Conservation (phyloP, 768 basidiomycete genomes). For the Naganishia antarctica region DNA sequence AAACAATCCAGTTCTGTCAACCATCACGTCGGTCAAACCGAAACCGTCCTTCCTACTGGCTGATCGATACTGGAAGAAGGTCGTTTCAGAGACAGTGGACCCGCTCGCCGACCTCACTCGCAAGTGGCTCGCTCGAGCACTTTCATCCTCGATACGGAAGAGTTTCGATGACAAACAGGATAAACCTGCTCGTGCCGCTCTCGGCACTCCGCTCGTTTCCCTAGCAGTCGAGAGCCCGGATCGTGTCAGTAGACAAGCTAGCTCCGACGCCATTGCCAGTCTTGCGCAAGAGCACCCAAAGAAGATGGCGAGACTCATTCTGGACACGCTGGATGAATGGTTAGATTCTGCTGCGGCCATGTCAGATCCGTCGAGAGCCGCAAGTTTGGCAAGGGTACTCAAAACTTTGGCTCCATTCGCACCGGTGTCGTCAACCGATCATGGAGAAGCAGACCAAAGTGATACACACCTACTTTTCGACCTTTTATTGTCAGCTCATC, state of each 20-base stretch:
- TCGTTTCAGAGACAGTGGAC: conserved; percentile 19
- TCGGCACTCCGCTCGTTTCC: conserved; percentile 55
- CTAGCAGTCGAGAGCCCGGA: conserved; percentile 61
- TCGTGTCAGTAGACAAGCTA: conserved; percentile 57
- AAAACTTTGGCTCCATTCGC: conserved; percentile 29
- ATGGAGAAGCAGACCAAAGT: too few relatives aligned
- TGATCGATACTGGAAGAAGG: conserved; percentile 53
- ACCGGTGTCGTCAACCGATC: background rate
- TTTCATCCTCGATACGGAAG: background rate
- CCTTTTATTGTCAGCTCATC: conserved; percentile 67
- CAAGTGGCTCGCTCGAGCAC: conserved; percentile 13
- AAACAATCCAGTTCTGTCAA: conserved; percentile 39
- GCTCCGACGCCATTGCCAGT: conserved; percentile 52
- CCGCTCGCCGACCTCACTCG: background rate
- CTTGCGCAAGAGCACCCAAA: conserved; percentile 53
- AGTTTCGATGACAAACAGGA: conserved; percentile 16
- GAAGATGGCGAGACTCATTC: conserved; percentile 56
- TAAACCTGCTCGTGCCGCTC: background rate
- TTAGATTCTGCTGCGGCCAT: conserved; percentile 49
- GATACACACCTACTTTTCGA: too few relatives aligned
- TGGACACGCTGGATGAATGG: conserved; percentile 57
- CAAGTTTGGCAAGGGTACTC: conserved; percentile 50
- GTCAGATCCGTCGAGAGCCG: conserved; percentile 52
- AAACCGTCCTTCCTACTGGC: conserved; percentile 83
- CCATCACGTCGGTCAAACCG: conserved; percentile 50